Evolutionary conservation across 441 rosid species (phyloP).

Genomic region (Heliophila coronopifolia): DNA sequence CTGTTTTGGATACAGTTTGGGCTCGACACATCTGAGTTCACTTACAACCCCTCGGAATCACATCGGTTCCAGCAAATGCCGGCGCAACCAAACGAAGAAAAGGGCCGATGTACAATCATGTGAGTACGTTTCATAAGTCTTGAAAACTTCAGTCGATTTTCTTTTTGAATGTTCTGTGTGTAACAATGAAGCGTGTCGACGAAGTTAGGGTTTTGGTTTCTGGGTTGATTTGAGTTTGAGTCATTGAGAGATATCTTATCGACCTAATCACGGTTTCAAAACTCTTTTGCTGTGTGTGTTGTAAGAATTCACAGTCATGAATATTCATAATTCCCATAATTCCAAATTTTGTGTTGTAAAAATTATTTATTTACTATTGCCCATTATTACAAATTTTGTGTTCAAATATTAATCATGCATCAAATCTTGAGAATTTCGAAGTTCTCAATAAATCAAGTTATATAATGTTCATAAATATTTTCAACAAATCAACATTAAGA

Average conservation of each 20-base stretch:
- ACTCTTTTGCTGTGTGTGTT: constrained; percentile 19
- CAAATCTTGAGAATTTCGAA: background rate
- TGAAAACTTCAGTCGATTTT: background rate
- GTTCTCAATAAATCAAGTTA: background rate
- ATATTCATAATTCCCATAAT: too few species aligned
- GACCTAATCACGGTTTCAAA: constrained; percentile 7
- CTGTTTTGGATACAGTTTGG: constrained; percentile 59
- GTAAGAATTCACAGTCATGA: constrained; percentile 4
- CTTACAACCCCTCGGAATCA: constrained; percentile 88
- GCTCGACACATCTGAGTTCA: constrained; percentile 87
- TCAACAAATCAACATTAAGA: background rate
- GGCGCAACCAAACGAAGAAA: constrained; percentile 66
- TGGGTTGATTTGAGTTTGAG: constrained; percentile 17
- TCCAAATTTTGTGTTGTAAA: too few species aligned
- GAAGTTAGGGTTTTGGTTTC: constrained; percentile 9
- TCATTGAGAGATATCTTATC: constrained; percentile 7
- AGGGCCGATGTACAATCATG: constrained; percentile 87
- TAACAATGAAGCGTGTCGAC: constrained; percentile 23
- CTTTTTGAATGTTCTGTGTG: constrained; percentile 8
- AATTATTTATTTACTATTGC: too few species aligned
- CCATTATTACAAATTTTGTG: background rate
- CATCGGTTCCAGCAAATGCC: constrained; percentile 67
- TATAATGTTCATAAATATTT: background rate
- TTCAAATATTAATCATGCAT: background rate
- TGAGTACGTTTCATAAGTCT: constrained; percentile 26